These are phyloP conservation scores for Peronospora tabacina DNA, from an alignment of 352 stramenopile genomes.

Conservation along the genomic window DNA sequence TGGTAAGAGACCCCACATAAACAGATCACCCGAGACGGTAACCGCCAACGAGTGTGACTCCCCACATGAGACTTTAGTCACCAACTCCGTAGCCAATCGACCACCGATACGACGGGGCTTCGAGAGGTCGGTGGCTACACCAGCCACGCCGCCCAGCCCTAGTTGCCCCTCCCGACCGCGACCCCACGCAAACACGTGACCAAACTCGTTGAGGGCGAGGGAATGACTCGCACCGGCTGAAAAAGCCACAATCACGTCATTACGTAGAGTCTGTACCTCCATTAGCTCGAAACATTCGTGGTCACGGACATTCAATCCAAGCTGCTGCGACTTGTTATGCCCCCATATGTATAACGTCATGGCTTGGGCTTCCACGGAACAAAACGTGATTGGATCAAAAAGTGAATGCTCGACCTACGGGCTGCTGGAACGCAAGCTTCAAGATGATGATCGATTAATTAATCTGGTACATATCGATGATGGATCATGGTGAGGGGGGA, in stretches of 20 bases:
- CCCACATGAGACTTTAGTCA: constrained; percentile 64
- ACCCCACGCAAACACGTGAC: constrained; percentile 73
- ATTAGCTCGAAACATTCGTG: constrained; percentile 57
- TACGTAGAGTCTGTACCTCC: constrained; percentile 42
- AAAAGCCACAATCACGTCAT: constrained; percentile 62
- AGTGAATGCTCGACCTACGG: too few species aligned
- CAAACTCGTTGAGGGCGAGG: constrained; percentile 72
- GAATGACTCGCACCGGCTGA: constrained; percentile 68
- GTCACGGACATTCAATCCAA: constrained; percentile 42
- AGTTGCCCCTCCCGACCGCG: constrained; percentile 65
- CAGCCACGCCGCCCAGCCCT: constrained; percentile 36
- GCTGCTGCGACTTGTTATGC: constrained; percentile 62
- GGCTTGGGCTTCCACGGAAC: not conserved
- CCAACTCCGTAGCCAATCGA: constrained; percentile 48
- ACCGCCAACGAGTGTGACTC: constrained; percentile 71
- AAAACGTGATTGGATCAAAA: not conserved
- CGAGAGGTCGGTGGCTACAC: constrained; percentile 22
- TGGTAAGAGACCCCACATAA: constrained; percentile 69
- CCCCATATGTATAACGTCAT: constrained; percentile 81
- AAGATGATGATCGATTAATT: too few species aligned
- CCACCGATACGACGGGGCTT: constrained; percentile 36
- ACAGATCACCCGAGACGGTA: constrained; percentile 48
- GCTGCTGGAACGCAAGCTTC: too few species aligned
- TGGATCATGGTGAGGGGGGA: too few species aligned
- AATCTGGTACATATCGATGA: too few species aligned